A percentile compares a stretch with the other conserved stretches of the same genome.
phyloP scores from a whole-genome alignment of 2,329 filamentous ascomycete species.

The Colletotrichum plurivorum region DNA sequence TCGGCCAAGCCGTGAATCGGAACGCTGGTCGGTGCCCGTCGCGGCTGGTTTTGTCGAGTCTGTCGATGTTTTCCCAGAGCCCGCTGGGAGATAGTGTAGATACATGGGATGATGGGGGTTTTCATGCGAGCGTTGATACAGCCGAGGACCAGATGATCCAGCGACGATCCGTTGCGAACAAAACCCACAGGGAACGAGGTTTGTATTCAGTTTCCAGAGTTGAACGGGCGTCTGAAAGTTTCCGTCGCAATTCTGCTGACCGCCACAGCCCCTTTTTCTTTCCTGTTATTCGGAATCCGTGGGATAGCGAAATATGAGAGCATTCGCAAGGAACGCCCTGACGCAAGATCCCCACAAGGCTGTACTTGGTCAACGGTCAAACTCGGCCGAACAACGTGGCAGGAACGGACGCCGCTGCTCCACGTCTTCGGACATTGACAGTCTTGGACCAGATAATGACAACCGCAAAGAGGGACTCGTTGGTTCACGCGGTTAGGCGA shows the following conservation, averaged over 20 bases:
- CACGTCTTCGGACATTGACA: conserved; percentile 17
- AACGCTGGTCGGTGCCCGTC: conserved; percentile 32
- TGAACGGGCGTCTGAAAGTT: conserved; percentile 8
- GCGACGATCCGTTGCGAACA: conserved; percentile 24
- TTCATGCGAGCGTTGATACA: conserved; percentile 33
- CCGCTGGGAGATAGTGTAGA: not conserved
- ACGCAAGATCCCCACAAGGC: conserved; percentile 32
- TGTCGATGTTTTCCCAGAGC: conserved; percentile 16
- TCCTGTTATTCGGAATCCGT: not conserved
- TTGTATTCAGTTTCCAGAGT: not conserved
- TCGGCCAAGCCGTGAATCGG: conserved; percentile 37
- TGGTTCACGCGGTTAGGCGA: conserved; percentile 23
- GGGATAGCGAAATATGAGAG: conserved; percentile 12
- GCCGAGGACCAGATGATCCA: conserved; percentile 32
- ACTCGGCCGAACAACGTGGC: conserved; percentile 28
- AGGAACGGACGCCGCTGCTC: conserved; percentile 4
- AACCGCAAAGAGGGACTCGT: not conserved
- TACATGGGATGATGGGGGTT: conserved; percentile 29
- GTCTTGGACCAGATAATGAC: not conserved
- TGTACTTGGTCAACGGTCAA: conserved; percentile 10
- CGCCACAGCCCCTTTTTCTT: conserved; percentile 24
- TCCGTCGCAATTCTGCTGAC: conserved; percentile 14
- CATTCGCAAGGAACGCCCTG: conserved; percentile 29
- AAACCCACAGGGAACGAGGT: conserved; percentile 9
- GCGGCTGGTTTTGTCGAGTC: conserved; percentile 29